Conservation (phyloP, 345 rosid genomes). For the Hibiscus syriacus region DNA sequence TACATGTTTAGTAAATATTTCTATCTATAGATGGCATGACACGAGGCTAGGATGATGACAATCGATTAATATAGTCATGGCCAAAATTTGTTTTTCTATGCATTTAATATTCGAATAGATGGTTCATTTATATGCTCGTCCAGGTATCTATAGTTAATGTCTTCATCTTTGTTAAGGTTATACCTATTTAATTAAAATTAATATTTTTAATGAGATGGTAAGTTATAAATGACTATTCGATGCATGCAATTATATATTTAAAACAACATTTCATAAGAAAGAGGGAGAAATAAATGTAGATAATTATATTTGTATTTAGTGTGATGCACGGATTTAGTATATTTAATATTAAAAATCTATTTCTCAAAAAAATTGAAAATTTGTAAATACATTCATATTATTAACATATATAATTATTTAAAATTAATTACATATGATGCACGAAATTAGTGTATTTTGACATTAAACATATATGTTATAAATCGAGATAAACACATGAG, state of each 20-base stretch:
- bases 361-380: no score
- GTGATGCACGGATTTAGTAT: no score
- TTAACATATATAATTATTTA: no score
- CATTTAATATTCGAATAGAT: conserved; percentile 18
- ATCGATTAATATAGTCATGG: conserved; percentile 15
- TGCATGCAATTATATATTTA: neutral
- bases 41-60: conserved; percentile 12
- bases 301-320: no score
- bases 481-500: no score
- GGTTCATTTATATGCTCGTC: conserved; percentile 3
- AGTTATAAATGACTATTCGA: neutral
- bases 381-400: no score
- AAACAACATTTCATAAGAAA: neutral
- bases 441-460: no score
- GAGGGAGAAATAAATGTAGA: no score
- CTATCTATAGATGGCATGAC: neutral
- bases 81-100: conserved; percentile 10
- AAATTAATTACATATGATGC: no score
- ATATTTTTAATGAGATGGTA: neutral
- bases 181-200: neutral
- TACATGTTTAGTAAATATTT: neutral
- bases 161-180: neutral
- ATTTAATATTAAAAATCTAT: no score
- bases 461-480: no score
- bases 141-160: neutral